Evolutionary conservation across 164 flowering plant genomes (phyloP).

Genomic region (Protea cynaroides): DNA sequence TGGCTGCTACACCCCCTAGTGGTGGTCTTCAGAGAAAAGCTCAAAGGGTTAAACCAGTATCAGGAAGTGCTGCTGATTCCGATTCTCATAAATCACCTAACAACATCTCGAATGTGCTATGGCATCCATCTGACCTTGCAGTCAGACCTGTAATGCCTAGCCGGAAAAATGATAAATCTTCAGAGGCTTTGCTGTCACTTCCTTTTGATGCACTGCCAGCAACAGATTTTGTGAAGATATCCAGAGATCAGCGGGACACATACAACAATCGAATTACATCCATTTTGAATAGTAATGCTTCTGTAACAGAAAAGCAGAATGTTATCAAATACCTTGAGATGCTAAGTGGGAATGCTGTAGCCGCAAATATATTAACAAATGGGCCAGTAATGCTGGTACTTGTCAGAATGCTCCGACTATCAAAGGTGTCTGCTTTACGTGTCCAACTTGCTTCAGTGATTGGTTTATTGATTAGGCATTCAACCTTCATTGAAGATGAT

Average conservation of each 20-base stretch:
- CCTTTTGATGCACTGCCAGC: slow-evolving; percentile 70
- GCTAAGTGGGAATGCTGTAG: slow-evolving; percentile 69
- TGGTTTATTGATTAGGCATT: slow-evolving; percentile 85
- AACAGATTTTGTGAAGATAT: slow-evolving; percentile 68
- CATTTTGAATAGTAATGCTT: slow-evolving; percentile 47
- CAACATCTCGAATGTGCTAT: slow-evolving; percentile 53
- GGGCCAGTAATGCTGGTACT: slow-evolving; percentile 84
- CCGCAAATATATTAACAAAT: slow-evolving; percentile 84
- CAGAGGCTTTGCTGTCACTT: slow-evolving; percentile 56
- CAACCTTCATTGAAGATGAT: slow-evolving; percentile 73
- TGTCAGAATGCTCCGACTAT: slow-evolving; percentile 73
- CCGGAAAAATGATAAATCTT: slow-evolving; percentile 70
- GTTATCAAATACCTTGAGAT: slow-evolving; percentile 81
- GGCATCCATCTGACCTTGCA: slow-evolving; percentile 96
- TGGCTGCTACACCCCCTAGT: slow-evolving; percentile 54
- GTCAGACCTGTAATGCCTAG: slow-evolving; percentile 98
- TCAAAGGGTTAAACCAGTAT: slow-evolving; percentile 38
- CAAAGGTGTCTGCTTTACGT: slow-evolving; percentile 73
- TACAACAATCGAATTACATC: slow-evolving; percentile 41
- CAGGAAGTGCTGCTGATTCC: slow-evolving; percentile 37
- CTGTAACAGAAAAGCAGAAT: slow-evolving; percentile 73
- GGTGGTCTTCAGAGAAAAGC: slow-evolving; percentile 50
- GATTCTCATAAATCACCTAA: slow-evolving; percentile 48
- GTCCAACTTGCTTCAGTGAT: slow-evolving; percentile 80
- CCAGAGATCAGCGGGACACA: slow-evolving; percentile 59